Conservation (phyloP, 345 rosid genomes). For the Microcos paniculata region DNA sequence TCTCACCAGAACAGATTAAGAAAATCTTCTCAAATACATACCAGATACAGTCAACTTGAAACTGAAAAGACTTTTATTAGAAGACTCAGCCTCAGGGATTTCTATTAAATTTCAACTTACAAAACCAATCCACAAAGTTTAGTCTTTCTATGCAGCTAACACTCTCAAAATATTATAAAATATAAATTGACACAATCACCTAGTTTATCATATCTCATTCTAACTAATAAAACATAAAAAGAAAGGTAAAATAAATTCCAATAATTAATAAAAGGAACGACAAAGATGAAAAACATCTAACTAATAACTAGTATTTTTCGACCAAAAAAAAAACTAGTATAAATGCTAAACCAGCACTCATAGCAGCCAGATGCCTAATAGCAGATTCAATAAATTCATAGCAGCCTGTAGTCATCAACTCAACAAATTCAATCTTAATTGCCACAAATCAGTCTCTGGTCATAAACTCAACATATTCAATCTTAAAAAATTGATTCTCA, state of each 20-base stretch:
- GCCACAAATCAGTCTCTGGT: background rate
- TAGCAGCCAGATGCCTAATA: no score
- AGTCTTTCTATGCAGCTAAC: background rate
- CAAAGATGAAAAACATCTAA: background rate
- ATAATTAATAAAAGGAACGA: background rate
- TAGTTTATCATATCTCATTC: background rate
- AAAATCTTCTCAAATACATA: background rate
- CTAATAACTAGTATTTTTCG: conserved; percentile 5
- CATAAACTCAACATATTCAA: background rate
- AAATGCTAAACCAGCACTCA: background rate
- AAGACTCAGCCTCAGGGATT: background rate
- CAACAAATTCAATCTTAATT: background rate
- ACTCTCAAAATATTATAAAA: background rate
- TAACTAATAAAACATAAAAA: background rate
- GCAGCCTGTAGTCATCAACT: background rate
- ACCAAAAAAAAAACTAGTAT: no score
- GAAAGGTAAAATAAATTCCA: background rate
- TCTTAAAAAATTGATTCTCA: background rate
- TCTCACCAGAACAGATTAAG: background rate
- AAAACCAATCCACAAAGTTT: background rate
- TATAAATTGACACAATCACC: background rate
- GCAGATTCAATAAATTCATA: no score
- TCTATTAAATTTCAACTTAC: background rate
- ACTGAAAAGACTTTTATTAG: background rate
- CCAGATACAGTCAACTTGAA: background rate